A percentile compares a stretch with the other conserved stretches of the same genome.
Evolutionary conservation across 2,329 filamentous ascomycete genomes (phyloP).

Genomic region (Fusarium armeniacum): DNA sequence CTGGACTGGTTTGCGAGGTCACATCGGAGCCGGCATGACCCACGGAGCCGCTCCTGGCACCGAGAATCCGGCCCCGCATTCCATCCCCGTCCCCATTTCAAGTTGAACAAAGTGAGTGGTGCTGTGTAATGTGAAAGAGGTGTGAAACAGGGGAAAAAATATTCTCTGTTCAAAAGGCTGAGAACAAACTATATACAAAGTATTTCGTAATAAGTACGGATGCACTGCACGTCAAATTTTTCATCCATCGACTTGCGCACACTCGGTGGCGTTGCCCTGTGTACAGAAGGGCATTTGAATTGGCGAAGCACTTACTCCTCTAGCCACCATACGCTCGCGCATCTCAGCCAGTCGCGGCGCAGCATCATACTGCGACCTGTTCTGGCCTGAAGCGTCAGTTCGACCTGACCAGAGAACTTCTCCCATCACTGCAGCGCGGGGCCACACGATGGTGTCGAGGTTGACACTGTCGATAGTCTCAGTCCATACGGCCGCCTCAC

Average conservation of each 20-base stretch:
- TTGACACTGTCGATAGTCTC: conserved; percentile 84
- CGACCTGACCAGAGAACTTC: conserved; percentile 86
- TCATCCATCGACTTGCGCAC: conserved; percentile 40
- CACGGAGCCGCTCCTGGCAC: conserved; percentile 6
- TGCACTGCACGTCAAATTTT: background rate
- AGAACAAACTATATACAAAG: conserved; percentile 22
- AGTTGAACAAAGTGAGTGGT: background rate
- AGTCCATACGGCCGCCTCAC: conserved; percentile 85
- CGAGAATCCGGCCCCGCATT: conserved; percentile 39
- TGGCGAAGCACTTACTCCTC: conserved; percentile 73
- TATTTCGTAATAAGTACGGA: conserved; percentile 1
- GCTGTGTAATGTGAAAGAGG: background rate
- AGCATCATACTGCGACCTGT: conserved; percentile 79
- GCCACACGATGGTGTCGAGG: conserved; percentile 83
- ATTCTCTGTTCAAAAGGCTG: conserved; percentile 8
- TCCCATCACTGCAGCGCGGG: conserved; percentile 78
- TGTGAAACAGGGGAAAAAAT: background rate
- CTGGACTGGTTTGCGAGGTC: conserved; percentile 1
- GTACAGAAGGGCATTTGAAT: conserved; percentile 73
- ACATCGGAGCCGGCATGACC: conserved; percentile 12
- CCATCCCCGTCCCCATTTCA: conserved; percentile 3
- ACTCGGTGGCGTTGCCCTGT: conserved; percentile 50
- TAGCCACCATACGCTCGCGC: conserved; percentile 79
- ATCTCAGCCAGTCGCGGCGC: conserved; percentile 79
- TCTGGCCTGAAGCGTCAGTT: conserved; percentile 74